Percentiles rank a stretch among this genome's conserved stretches.
Conservation (phyloP, 1,284 basidiomycete genomes). For the Crucibulum parvulum region DNA sequence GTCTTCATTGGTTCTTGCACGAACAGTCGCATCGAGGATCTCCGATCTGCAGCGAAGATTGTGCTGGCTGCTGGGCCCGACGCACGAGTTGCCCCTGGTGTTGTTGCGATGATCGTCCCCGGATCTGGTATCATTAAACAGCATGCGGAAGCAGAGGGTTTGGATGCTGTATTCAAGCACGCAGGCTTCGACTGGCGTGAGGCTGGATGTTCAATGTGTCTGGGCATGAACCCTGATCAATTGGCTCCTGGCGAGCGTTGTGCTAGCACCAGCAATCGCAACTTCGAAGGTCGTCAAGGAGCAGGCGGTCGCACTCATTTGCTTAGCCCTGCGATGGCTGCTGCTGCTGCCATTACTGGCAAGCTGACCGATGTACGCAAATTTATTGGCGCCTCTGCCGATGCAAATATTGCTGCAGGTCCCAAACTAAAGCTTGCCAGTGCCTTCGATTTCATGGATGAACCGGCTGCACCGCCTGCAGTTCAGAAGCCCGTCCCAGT, state of each 20-base stretch:
- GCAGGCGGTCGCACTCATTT: constrained; percentile 93
- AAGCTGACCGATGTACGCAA: constrained; percentile 91
- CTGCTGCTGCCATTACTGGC: constrained; percentile 91
- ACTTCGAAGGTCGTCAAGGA: constrained; percentile 95
- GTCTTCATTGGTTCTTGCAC: constrained; percentile 98
- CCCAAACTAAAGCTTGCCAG: constrained; percentile 73
- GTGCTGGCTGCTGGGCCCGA: constrained; percentile 79
- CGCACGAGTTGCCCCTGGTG: constrained; percentile 80
- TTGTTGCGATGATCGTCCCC: constrained; percentile 95
- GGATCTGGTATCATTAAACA: constrained; percentile 95
- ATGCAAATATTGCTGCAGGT: constrained; percentile 50
- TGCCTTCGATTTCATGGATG: constrained; percentile 80
- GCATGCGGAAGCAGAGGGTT: constrained; percentile 93
- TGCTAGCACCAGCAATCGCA: constrained; percentile 96
- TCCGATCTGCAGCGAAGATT: constrained; percentile 89
- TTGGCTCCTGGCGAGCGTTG: constrained; percentile 90
- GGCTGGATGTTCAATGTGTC: constrained; percentile 97
- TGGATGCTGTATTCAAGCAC: constrained; percentile 91
- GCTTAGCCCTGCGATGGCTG: constrained; percentile 95
- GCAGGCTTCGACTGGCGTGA: constrained; percentile 99
- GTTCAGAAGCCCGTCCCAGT: constrained; percentile 42
- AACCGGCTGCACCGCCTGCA: constrained; percentile 73
- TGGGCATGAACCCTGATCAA: constrained; percentile 98
- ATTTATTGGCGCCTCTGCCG: constrained; percentile 63
- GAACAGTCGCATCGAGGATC: constrained; percentile 95